These are phyloP conservation scores for Phlebiopsis gigantea DNA, from an alignment of 768 basidiomycete genomes.

Conservation along the genomic window DNA sequence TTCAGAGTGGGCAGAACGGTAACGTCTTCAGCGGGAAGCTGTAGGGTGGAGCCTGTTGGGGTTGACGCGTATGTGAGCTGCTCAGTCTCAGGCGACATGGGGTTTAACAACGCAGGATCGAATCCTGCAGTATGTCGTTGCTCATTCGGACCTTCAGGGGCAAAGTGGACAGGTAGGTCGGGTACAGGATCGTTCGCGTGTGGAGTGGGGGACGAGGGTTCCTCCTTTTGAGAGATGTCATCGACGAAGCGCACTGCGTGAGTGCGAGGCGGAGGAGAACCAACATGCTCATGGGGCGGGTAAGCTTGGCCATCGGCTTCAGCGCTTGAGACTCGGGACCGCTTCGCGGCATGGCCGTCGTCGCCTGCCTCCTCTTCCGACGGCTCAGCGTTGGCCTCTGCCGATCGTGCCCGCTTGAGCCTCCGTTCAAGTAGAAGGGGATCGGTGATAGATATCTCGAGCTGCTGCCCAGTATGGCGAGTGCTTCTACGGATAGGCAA, in stretches of 20 bases:
- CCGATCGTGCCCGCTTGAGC: slow-evolving; percentile 66
- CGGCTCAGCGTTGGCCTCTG: slow-evolving; percentile 42
- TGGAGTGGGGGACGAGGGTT: slow-evolving; percentile 14
- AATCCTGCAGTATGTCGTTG: slow-evolving; percentile 35
- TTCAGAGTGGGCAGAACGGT: background rate
- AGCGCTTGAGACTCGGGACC: slow-evolving; percentile 38
- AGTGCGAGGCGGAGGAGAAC: slow-evolving; percentile 26
- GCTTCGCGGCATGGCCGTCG: slow-evolving; percentile 49
- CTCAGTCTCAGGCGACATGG: slow-evolving; percentile 29
- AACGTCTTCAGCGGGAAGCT: background rate
- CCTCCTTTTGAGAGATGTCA: slow-evolving; percentile 14
- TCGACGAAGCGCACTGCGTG: slow-evolving; percentile 49
- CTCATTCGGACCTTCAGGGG: background rate
- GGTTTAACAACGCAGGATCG: slow-evolving; percentile 49
- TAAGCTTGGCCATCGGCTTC: slow-evolving; percentile 34
- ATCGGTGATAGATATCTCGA: slow-evolving; percentile 66
- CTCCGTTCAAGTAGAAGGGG: slow-evolving; percentile 68
- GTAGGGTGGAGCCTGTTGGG: background rate
- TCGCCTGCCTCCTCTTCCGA: slow-evolving; percentile 48
- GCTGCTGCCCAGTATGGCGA: slow-evolving; percentile 64
- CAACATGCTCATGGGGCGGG: slow-evolving; percentile 27
- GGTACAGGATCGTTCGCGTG: background rate
- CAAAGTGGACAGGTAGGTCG: slow-evolving; percentile 8
- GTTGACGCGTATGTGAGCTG: background rate
- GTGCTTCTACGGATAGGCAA: slow-evolving; percentile 66